These are phyloP conservation scores for Hirsutella thompsonii DNA, from an alignment of 2,329 filamentous ascomycete species.

Conservation along the genomic window DNA sequence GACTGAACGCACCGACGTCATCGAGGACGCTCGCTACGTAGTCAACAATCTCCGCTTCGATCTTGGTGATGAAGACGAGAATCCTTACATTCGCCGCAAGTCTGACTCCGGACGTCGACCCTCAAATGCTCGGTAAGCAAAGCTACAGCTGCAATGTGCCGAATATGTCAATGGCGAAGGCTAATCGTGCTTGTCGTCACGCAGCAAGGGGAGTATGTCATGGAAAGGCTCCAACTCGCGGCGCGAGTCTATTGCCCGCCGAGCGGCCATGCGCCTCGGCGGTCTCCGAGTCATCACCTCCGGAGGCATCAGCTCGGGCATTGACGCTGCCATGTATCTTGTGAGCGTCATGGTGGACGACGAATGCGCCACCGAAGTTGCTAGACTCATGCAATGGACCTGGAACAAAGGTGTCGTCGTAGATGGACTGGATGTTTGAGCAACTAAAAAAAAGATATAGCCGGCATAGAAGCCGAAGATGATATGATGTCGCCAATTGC, in stretches of 20 bases:
- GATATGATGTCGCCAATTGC: no score
- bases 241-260: slow-evolving; percentile 68
- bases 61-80: slow-evolving; percentile 67
- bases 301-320: slow-evolving; percentile 65
- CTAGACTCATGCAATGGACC: slow-evolving; percentile 63
- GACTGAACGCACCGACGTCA: slow-evolving; percentile 67
- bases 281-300: slow-evolving; percentile 64
- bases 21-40: slow-evolving; percentile 71
- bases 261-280: slow-evolving; percentile 61
- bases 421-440: slow-evolving; percentile 70
- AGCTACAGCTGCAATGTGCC: no score
- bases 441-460: not conserved
- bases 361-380: slow-evolving; percentile 63
- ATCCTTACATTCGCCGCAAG: slow-evolving; percentile 70
- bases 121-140: slow-evolving; percentile 44
- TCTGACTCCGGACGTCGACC: slow-evolving; percentile 50
- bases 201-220: slow-evolving; percentile 71
- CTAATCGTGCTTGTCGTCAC: not conserved
- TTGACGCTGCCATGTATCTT: slow-evolving; percentile 76
- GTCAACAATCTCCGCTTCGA: slow-evolving; percentile 89
- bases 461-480: not conserved
- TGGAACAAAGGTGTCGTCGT: slow-evolving; percentile 81
- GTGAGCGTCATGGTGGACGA: slow-evolving; percentile 72
- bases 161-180: not conserved
- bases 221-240: slow-evolving; percentile 62